Evolutionary conservation across 2,329 filamentous ascomycete genomes (phyloP).

Genomic region (Diplodia mutila): DNA sequence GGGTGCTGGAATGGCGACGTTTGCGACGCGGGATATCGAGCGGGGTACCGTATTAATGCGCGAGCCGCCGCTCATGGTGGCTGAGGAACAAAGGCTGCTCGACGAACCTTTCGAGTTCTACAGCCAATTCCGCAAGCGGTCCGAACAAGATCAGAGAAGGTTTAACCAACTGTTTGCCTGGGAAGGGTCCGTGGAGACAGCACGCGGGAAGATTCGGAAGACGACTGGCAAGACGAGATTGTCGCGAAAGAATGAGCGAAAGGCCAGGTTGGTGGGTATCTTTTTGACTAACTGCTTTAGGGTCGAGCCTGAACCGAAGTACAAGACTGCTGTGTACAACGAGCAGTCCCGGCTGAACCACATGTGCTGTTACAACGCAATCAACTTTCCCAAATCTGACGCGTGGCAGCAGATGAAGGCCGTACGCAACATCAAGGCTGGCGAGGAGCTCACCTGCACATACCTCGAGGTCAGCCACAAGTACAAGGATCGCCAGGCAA

Average conservation of each 20-base stretch:
- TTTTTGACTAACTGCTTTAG: neutral
- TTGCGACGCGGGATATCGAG: constrained; percentile 4
- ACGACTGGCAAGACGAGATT: neutral
- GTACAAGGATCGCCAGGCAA: neutral
- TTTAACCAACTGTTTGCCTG: neutral
- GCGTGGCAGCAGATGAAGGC: neutral
- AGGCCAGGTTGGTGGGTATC: neutral
- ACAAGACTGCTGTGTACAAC: neutral
- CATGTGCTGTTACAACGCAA: neutral
- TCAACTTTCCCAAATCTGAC: too few relatives aligned
- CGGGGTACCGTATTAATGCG: neutral
- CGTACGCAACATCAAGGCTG: neutral
- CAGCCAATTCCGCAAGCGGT: neutral
- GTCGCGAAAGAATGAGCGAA: neutral
- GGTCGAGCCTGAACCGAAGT: accelerated
- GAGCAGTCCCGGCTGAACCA: constrained; percentile 1
- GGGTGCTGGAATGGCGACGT: neutral
- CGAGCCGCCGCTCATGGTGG: neutral
- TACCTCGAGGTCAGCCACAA: neutral
- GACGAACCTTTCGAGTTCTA: too few relatives aligned
- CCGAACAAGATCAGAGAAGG: neutral
- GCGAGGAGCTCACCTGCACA: neutral
- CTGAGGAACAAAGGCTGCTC: too few relatives aligned
- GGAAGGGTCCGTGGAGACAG: neutral
- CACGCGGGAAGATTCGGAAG: neutral